Percentiles rank a stretch among this genome's conserved stretches.
phyloP scores from a whole-genome alignment of 495 filamentous ascomycete species.

The Neurospora sp. region DNA sequence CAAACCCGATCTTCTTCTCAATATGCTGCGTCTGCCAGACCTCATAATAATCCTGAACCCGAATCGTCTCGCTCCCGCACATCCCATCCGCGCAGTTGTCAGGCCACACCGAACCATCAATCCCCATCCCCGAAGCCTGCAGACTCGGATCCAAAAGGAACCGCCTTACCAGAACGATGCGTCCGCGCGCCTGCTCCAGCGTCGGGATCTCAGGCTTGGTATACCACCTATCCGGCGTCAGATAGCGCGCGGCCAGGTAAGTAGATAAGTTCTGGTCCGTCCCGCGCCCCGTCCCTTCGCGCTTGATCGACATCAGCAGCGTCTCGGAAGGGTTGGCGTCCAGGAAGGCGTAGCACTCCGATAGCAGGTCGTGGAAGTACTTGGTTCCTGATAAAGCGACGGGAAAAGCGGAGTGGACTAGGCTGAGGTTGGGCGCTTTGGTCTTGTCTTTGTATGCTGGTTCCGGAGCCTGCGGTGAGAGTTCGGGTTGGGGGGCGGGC shows the following conservation, averaged over 20 bases:
- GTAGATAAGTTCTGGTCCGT: constrained; percentile 71
- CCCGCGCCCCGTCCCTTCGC: constrained; percentile 71
- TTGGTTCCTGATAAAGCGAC: constrained; percentile 42
- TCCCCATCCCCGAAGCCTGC: constrained; percentile 55
- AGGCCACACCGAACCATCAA: constrained; percentile 76
- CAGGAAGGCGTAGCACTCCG: constrained; percentile 63
- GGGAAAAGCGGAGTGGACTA: constrained; percentile 39
- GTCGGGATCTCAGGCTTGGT: constrained; percentile 68
- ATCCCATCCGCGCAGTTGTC: constrained; percentile 76
- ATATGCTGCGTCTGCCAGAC: constrained; percentile 67
- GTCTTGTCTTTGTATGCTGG: constrained; percentile 47
- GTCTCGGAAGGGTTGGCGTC: constrained; percentile 68
- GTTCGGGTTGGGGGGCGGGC: neutral
- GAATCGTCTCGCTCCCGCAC: constrained; percentile 60
- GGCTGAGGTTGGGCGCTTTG: constrained; percentile 36
- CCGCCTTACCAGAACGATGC: constrained; percentile 76
- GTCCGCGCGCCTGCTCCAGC: constrained; percentile 71
- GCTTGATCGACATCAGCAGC: constrained; percentile 80
- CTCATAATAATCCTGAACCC: constrained; percentile 95
- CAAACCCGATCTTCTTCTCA: constrained; percentile 65
- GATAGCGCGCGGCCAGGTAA: constrained; percentile 62
- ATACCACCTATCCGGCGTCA: constrained; percentile 61
- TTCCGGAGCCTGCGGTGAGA: neutral
- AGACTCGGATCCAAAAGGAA: constrained; percentile 56
- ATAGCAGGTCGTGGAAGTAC: constrained; percentile 63